A percentile compares a stretch with the other conserved stretches of the same genome.
Evolutionary conservation across 208 protist species (phyloP).

Genomic region (Leishmania martiniquensis): DNA sequence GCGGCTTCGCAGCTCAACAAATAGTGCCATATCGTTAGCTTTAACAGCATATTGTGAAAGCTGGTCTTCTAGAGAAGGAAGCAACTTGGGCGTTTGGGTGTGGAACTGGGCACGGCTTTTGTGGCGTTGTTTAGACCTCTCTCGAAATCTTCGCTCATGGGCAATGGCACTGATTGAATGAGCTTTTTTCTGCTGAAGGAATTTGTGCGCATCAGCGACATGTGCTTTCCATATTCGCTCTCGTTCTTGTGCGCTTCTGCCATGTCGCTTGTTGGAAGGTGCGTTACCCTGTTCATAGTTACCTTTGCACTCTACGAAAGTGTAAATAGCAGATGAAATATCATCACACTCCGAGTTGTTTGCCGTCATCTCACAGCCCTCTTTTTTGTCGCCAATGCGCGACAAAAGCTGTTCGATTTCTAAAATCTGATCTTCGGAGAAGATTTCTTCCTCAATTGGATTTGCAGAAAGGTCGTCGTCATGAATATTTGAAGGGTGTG

Average conservation of each 20-base stretch:
- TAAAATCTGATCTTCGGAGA: conserved; percentile 25
- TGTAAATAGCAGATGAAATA: not conserved
- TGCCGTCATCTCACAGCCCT: not conserved
- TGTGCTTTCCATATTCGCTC: conserved; percentile 11
- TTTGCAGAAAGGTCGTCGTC: not conserved
- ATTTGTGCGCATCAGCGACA: conserved; percentile 24
- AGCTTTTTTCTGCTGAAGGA: conserved; percentile 11
- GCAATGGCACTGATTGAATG: conserved; percentile 7
- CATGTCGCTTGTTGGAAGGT: not conserved
- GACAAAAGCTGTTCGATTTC: conserved; percentile 27
- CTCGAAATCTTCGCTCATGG: conserved; percentile 13
- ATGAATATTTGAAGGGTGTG: not conserved
- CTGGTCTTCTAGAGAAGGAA: not conserved
- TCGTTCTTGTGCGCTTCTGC: not conserved
- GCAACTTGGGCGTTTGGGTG: not conserved
- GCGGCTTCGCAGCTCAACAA: conserved; percentile 3
- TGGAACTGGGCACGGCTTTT: not conserved
- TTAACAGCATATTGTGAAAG: not conserved
- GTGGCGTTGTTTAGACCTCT: not conserved
- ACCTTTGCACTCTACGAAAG: not conserved
- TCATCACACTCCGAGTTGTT: not conserved
- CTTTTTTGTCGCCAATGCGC: conserved; percentile 9
- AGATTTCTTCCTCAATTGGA: not conserved
- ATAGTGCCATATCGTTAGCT: conserved; percentile 1
- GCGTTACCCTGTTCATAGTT: not conserved